Evolutionary conservation across 2,329 filamentous ascomycete species (phyloP), one percentile per base, ranked within the genome.

Genomic region (Chaetomium globosum): DNA sequence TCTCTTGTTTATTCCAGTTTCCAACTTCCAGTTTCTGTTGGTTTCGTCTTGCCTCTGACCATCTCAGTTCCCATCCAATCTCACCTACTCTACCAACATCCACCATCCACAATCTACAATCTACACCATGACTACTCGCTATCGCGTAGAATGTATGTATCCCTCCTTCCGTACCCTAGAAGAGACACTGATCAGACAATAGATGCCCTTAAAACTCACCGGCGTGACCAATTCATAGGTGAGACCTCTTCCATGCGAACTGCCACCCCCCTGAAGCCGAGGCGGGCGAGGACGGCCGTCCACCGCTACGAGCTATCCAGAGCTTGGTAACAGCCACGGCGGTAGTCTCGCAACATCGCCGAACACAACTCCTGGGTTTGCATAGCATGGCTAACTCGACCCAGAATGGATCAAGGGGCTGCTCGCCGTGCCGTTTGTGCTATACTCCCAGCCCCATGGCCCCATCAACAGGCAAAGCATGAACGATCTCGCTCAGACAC

Each of bases 371-470:
- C 26, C 26, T 26, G 26, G 26, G 2, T 4, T 2, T 4, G 26
- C 26, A 26, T 26, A 26, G 26, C 19, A 23, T n/a, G 7, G 21
- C 64, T 65, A 56, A 68, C 61, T 59, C 3, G 3, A 26, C 12
- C 13, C 73, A 87, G 92, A 97, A 89, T 98, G 94, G 94, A 92
- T 98, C 82, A 98, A 99, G 80, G 91, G 90, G 48, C 85, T 98
- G 4, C 82, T 98, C 13, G 95, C 95, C 1, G 94, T 98, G 0
- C 95, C 95, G 0, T 99, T 99, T 75, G 94, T 99, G 48, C 86
- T 99, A 61, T 93, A 97, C 77, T 97, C 94, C 1, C 93, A 98
- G 75, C 95, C 95, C 3, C 96, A 92, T 0, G 92, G 92, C 23
- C 87, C 93, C 51, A 93, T 94, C 73, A 89, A 93, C 69, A 82